Conservation (phyloP, 129 eudicot species). For the Calendula officinalis region DNA sequence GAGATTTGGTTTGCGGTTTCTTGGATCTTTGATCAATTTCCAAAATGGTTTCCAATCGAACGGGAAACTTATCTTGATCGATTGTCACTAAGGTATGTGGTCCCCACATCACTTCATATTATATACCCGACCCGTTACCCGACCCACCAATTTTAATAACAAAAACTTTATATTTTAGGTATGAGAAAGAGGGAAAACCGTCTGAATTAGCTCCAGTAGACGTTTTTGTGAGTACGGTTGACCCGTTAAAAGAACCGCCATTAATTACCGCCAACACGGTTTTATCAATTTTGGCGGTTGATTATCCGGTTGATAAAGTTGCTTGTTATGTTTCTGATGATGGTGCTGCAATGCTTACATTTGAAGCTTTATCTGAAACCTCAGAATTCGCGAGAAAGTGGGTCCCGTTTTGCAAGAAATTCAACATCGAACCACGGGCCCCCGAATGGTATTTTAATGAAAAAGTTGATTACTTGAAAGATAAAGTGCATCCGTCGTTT, state of each 20-base stretch:
- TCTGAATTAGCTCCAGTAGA: slow-evolving; percentile 84
- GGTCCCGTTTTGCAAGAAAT: slow-evolving; percentile 95
- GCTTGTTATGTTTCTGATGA: slow-evolving; percentile 96
- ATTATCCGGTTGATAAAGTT: slow-evolving; percentile 92
- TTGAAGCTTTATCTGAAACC: slow-evolving; percentile 92
- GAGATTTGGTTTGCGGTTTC: slow-evolving; percentile 96
- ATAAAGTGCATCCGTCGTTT: slow-evolving; percentile 86
- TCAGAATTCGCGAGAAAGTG: slow-evolving; percentile 90
- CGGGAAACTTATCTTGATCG: slow-evolving; percentile 93
- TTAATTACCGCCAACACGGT: slow-evolving; percentile 94
- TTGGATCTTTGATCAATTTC: slow-evolving; percentile 95
- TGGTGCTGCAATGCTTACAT: slow-evolving; percentile 99
- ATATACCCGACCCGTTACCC: not conserved
- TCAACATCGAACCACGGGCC: slow-evolving; percentile 88
- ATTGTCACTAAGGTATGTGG: slow-evolving; percentile 71
- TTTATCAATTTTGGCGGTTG: slow-evolving; percentile 92
- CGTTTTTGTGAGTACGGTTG: slow-evolving; percentile 85
- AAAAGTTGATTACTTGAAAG: slow-evolving; percentile 83
- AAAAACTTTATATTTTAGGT: slow-evolving; percentile 37
- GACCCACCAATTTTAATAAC: not conserved
- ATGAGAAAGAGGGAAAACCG: slow-evolving; percentile 94
- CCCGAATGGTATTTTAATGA: slow-evolving; percentile 93
- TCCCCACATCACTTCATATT: not conserved
- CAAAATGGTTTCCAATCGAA: slow-evolving; percentile 81
- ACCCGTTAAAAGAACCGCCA: slow-evolving; percentile 90